Percentiles rank a stretch among this genome's conserved stretches.
Evolutionary conservation across 2,329 filamentous ascomycete species (phyloP).

Genomic region (Fusarium oxysporum): DNA sequence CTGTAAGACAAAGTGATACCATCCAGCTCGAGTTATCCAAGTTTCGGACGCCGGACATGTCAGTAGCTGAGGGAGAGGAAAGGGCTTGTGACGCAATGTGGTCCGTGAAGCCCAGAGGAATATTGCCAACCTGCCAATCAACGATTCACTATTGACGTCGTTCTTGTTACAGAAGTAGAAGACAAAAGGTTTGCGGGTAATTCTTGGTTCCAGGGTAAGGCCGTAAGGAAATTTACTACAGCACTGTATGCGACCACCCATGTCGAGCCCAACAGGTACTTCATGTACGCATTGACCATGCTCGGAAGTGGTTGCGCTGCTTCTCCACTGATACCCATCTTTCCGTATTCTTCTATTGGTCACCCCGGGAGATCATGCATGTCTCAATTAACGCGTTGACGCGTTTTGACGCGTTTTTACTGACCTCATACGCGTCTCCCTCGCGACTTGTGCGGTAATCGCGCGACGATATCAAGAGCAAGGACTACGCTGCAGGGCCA

Average conservation of each 20-base stretch:
- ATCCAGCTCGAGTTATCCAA: not conserved
- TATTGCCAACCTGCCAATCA: not conserved
- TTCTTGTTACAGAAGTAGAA: not conserved
- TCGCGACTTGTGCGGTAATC: constrained; percentile 28
- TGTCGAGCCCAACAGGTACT: constrained; percentile 26
- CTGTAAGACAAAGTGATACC: constrained; percentile 22
- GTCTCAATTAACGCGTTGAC: constrained; percentile 33
- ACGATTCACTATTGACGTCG: not conserved
- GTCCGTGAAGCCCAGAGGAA: not conserved
- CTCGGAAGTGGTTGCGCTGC: constrained; percentile 43
- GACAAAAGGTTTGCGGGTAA: not conserved
- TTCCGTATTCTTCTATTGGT: constrained; percentile 31
- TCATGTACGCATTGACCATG: constrained; percentile 38
- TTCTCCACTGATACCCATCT: constrained; percentile 21
- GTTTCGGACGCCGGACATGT: constrained; percentile 3
- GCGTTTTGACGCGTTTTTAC: constrained; percentile 22
- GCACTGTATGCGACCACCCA: constrained; percentile 23
- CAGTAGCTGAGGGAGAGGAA: not conserved
- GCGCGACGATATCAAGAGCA: constrained; percentile 21
- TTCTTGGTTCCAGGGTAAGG: not conserved
- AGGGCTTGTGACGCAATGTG: constrained; percentile 13
- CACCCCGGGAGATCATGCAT: not conserved
- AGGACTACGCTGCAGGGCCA: constrained; percentile 14
- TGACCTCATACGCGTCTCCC: constrained; percentile 23
- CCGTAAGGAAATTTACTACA: not conserved